Evolutionary conservation across 176 grass and related monocot species (phyloP), one percentile per base, ranked within the genome.

Genomic region (Oropetium thomaeum): DNA sequence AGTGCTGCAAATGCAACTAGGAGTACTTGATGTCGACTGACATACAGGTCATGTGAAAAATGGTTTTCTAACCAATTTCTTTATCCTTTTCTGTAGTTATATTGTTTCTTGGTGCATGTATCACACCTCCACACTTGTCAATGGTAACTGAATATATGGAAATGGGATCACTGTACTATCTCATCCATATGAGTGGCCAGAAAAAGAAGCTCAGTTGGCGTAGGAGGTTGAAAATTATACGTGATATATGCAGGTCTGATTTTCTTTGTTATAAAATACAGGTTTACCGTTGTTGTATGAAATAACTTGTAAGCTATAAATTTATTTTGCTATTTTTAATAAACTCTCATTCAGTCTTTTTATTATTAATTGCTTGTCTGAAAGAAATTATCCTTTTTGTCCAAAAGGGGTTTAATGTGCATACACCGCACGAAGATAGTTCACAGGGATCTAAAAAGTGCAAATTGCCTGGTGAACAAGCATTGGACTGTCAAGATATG

Each of bases 61-160:
- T 82, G 33, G 25, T 13, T 74, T 79, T 65, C 58, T 62, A 80
- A 80, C 43, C 63, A 83, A 37, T 31, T 63, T 74, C 67, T 58
- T 75, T 72, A 38, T 65, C 83, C 28, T 84, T 28, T 73, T 76
- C 5, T 95, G 62, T 76, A 99, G 96, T 99, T 76, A 99, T 99
- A 77, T 87, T 99, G 84, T 99, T 99, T 86, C 96, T 99, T 74
- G 96, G 96, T 57, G 96, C 96, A 86, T 99, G 96, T 77, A 99
- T 99, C 88, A 93, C 75, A 23, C 96, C 96, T 84, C 96, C 96
- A 62, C 89, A 92, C 85, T 75, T 99, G 26, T 99, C 96, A 82
- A 99, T 99, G 96, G 87, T 96, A 69, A 99, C 96, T 8, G 96
- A 99, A 85, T 99, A 99, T 81, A 99, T 99, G 96, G 96, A 99